Base-by-base conservation (phyloP, 2,329 filamentous ascomycete species). In the Albifimbria verrucaria region DNA sequence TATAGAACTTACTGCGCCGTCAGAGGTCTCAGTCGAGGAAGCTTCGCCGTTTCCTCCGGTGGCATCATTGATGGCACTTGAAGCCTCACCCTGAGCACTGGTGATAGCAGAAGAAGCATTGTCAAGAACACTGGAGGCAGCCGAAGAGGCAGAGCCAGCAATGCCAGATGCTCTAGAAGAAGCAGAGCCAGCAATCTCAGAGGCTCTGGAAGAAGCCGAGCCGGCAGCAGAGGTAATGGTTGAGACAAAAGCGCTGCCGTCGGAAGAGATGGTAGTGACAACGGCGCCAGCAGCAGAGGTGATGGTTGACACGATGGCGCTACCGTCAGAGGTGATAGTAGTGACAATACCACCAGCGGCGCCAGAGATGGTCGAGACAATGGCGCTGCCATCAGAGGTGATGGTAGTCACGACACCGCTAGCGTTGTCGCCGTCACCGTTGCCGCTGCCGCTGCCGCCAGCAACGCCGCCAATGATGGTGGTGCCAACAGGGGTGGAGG, bases 401-500 rank as follows among this genome's bases (percentile, higher is more conserved):
- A 62, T 65, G 39, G 66, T 66, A 41, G 55, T 63, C 10, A 57
- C 24, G 21, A 53, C 51, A 15, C 51, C 59, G 46, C 50, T 57
- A 50, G 50, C 54, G 44, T 53, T 52, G 36, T 36, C 55, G 28
- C 51, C 52, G n/a, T 28, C 47, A 32, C 21, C 20, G 56, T 56
- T 47, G 56, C 60, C 48, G 55, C 61, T 63, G 18, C 53, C 52
- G 23, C 54, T 55, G 49, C 58, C 32, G 5, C 18, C 62, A 28
- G 53, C 54, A 32, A 43, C 43, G n/a, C 46, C 53, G 55, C 62
- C 62, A 39, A 65, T 59, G 52, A 68, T 66, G 36, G 69, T 71
- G 47, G 73, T 73, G 32, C 65, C 62, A 21, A 72, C 63, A n/a
- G 72, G 68, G 42, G 66, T 61, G 44, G 68, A 70, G 53, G 68